These are phyloP conservation scores for Zopfia rhizophila DNA, from an alignment of 2,329 filamentous ascomycete genomes.

Conservation along the genomic window DNA sequence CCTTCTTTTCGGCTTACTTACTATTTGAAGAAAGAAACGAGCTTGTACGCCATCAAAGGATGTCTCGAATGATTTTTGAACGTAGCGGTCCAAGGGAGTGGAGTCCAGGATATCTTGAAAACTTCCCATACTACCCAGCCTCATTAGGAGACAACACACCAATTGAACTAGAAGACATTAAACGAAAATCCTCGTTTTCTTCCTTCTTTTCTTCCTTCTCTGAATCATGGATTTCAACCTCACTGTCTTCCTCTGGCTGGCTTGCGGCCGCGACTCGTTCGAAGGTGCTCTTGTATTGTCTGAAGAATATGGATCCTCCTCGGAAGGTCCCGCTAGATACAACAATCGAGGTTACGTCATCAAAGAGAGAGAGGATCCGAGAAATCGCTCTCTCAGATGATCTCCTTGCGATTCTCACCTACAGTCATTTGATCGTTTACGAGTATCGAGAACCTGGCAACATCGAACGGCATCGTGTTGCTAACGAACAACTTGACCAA, in stretches of 20 bases:
- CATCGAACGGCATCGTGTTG: constrained; percentile 8
- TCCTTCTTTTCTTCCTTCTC: too few species aligned
- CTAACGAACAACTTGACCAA: constrained; percentile 21
- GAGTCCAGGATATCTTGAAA: too few species aligned
- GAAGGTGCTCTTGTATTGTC: constrained; percentile 27
- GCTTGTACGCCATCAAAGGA: too few species aligned
- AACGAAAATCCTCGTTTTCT: too few species aligned
- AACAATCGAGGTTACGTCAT: background rate
- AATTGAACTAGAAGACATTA: too few species aligned
- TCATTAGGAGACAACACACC: too few species aligned
- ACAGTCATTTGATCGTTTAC: constrained; percentile 31
- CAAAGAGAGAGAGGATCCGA: constrained; percentile 24
- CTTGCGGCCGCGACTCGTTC: constrained; percentile 24
- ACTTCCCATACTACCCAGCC: too few species aligned
- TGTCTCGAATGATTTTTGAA: too few species aligned
- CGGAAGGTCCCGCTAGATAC: constrained; percentile 10
- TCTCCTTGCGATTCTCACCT: constrained; percentile 33
- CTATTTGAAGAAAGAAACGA: too few species aligned
- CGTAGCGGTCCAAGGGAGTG: too few species aligned
- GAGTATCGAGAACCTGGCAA: constrained; percentile 21
- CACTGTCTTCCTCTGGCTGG: constrained; percentile 27
- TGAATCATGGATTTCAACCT: constrained; percentile 24
- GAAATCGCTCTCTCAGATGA: constrained; percentile 30
- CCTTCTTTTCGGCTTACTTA: too few species aligned
- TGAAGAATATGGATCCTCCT: constrained; percentile 14